Percentiles rank a stretch among this genome's conserved stretches.
Conservation (phyloP, 495 filamentous ascomycete species). For the Tetracladium marchalianum region DNA sequence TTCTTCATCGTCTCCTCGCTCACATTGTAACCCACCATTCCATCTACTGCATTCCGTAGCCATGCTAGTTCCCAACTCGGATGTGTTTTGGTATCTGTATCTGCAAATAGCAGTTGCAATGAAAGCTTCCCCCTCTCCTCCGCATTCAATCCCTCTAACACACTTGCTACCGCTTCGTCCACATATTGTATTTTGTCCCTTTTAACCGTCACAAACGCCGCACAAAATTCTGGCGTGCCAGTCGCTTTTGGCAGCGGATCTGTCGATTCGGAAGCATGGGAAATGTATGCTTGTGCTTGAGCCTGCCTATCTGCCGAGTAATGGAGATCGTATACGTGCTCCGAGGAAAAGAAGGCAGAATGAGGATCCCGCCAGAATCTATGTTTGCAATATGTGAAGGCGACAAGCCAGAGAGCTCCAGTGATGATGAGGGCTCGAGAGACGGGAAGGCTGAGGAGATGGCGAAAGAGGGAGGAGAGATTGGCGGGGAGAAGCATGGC, state of each 20-base stretch:
- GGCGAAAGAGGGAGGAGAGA: too few relatives aligned
- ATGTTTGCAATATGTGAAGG: constrained; percentile 19
- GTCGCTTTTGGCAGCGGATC: constrained; percentile 19
- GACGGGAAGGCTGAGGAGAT: too few relatives aligned
- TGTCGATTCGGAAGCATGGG: constrained; percentile 5
- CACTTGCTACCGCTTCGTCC: constrained; percentile 25
- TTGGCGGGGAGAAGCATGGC: too few relatives aligned
- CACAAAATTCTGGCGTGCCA: constrained; percentile 23
- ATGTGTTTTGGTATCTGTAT: constrained; percentile 11
- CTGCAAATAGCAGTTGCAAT: constrained; percentile 27
- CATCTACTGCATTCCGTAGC: constrained; percentile 11
- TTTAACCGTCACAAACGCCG: constrained; percentile 26
- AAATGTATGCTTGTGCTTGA: constrained; percentile 24
- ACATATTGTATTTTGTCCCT: constrained; percentile 26
- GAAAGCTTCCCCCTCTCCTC: constrained; percentile 23
- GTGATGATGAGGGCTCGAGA: too few relatives aligned
- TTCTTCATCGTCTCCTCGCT: constrained; percentile 8
- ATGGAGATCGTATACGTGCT: constrained; percentile 27
- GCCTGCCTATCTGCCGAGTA: constrained; percentile 27
- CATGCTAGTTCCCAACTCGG: constrained; percentile 4
- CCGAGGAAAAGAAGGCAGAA: constrained; percentile 28
- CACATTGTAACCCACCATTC: constrained; percentile 15
- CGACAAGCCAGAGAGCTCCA: background rate
- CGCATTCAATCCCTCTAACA: constrained; percentile 26
- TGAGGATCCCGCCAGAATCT: constrained; percentile 32